phyloP scores from a whole-genome alignment of 2,329 filamentous ascomycete genomes.

The Exophiala calicioides region DNA sequence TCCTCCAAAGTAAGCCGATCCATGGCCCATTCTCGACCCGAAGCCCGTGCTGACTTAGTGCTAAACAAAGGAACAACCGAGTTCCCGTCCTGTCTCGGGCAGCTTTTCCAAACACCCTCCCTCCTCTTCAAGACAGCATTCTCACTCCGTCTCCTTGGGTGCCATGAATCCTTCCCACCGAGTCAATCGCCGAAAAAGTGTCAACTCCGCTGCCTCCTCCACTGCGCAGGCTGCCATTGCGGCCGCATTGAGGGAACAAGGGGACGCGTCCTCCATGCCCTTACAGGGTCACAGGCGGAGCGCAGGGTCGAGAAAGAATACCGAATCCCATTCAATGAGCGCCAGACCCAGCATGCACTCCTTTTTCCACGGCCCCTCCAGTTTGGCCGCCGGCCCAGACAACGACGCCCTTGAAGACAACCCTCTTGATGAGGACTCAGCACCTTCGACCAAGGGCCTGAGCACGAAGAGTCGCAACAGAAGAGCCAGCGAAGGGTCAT shows the following conservation, averaged over 20 bases:
- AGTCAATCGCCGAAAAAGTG: conserved; percentile 90
- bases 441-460: conserved; percentile 47
- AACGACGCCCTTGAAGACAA: conserved; percentile 37
- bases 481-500: conserved; percentile 81
- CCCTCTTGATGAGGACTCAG: conserved; percentile 45
- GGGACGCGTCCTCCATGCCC: conserved; percentile 61
- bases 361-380: conserved; percentile 42
- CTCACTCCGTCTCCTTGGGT: conserved; percentile 75
- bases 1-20: conserved; percentile 26
- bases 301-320: conserved; percentile 62
- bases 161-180: conserved; percentile 80
- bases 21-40: conserved; percentile 14
- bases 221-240: conserved; percentile 68
- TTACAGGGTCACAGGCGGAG: conserved; percentile 61
- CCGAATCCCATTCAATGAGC: conserved; percentile 40
- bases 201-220: conserved; percentile 73
- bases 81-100: conserved; percentile 31
- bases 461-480: conserved; percentile 58
- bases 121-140: conserved; percentile 54
- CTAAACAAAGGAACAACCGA: conserved; percentile 30
- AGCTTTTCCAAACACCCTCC: conserved; percentile 30
- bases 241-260: conserved; percentile 68
- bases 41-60: conserved; percentile 27
- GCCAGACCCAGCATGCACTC: conserved; percentile 43
- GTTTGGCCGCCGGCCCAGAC: conserved; percentile 37